phyloP scores from a whole-genome alignment of 2,329 filamentous ascomycete genomes.

The Phyllosticta capitalensis region DNA sequence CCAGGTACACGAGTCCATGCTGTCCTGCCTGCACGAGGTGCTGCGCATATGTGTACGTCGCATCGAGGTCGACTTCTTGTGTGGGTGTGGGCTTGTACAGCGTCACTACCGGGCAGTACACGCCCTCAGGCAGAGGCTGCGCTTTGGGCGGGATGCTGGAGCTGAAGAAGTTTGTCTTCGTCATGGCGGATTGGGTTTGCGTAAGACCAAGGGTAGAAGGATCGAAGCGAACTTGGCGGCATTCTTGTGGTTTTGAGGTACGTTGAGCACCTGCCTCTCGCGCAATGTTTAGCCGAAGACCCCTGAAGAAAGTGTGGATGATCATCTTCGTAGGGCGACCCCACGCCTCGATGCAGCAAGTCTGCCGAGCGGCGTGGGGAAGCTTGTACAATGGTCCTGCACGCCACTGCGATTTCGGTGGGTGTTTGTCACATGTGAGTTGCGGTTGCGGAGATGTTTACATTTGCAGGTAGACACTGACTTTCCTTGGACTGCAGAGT shows the following conservation, averaged over 20 bases:
- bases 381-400: not conserved
- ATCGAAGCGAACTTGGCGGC: not conserved
- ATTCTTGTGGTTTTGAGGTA: not conserved
- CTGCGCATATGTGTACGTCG: conserved; percentile 36
- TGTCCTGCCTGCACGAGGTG: conserved; percentile 36
- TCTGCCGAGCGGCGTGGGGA: not conserved
- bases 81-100: conserved; percentile 33
- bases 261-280: not conserved
- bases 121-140: conserved; percentile 28
- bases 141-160: conserved; percentile 28
- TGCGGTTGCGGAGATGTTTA: not conserved
- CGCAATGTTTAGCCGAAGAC: not conserved
- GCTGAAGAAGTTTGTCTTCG: conserved; percentile 1
- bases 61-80: conserved; percentile 37
- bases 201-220: not conserved
- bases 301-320: not conserved
- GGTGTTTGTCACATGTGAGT: not conserved
- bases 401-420: not conserved
- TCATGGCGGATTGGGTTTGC: not conserved
- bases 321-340: not conserved
- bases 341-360: not conserved
- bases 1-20: conserved; percentile 38
- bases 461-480: too few relatives aligned
- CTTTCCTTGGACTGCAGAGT: too few relatives aligned
- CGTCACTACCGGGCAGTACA: conserved; percentile 41